phyloP scores from a whole-genome alignment of 345 rosid genomes.

The Rhodomyrtus tomentosa region DNA sequence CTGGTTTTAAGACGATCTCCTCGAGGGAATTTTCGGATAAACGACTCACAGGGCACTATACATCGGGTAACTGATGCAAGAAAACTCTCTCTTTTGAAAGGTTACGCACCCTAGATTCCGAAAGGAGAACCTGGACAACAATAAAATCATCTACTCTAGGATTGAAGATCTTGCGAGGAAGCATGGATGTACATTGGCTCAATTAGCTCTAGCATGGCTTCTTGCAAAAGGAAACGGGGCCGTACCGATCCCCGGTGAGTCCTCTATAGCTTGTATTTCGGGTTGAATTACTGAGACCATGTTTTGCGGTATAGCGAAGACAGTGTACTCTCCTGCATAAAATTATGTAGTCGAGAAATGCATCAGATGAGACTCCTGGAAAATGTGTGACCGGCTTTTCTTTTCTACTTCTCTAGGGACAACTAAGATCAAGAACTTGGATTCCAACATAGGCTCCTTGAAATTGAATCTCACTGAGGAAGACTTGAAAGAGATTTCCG shows the following conservation, averaged over 20 bases:
- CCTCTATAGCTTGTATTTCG: not conserved
- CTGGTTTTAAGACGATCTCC: not conserved
- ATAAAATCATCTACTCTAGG: constrained; percentile 24
- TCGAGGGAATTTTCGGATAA: not conserved
- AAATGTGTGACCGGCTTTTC: not conserved
- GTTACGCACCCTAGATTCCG: constrained; percentile 23
- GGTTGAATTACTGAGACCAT: constrained; percentile 1
- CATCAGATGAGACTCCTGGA: not conserved
- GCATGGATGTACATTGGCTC: constrained; percentile 31
- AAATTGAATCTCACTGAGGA: constrained; percentile 11
- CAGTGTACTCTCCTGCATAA: not conserved
- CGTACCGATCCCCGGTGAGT: constrained; percentile 42
- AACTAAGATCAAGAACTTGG: constrained; percentile 18
- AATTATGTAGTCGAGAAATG: not conserved
- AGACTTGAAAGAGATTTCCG: constrained; percentile 20
- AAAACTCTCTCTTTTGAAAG: constrained; percentile 5
- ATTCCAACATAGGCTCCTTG: constrained; percentile 12
- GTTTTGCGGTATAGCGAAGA: not conserved
- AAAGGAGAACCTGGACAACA: constrained; percentile 31
- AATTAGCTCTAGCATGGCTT: constrained; percentile 47
- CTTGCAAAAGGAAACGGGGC: constrained; percentile 32
- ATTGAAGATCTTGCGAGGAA: constrained; percentile 23
- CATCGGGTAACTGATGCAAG: not conserved
- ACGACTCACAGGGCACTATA: not conserved
- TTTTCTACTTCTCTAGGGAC: constrained; percentile 10